A percentile compares a stretch with the other conserved stretches of the same genome.
Conservation (phyloP, 768 basidiomycete genomes). For the Phylloporus sp. region DNA sequence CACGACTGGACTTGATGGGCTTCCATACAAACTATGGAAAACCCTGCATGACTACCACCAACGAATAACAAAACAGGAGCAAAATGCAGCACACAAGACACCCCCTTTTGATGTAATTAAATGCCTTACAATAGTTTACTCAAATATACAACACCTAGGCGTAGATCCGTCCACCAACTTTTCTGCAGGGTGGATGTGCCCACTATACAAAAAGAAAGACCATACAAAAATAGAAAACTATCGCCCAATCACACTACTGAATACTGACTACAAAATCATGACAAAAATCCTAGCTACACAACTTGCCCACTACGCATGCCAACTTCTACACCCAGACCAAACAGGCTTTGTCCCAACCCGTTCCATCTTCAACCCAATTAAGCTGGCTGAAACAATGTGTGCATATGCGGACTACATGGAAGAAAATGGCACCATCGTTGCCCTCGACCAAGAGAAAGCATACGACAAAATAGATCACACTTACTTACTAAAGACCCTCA, state of each 20-base stretch:
- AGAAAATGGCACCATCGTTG: constrained; percentile 25
- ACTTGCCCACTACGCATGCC: constrained; percentile 10
- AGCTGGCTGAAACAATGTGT: constrained; percentile 25
- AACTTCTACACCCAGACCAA: constrained; percentile 26
- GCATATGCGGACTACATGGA: constrained; percentile 13
- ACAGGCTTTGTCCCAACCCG: constrained; percentile 35
- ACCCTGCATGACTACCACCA: not conserved
- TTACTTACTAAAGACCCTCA: constrained; percentile 17
- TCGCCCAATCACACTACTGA: constrained; percentile 35
- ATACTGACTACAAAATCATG: constrained; percentile 33
- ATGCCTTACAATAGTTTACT: constrained; percentile 2
- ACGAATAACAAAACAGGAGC: not conserved
- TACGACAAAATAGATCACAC: constrained; percentile 35
- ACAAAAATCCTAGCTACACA: constrained; percentile 22
- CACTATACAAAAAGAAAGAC: constrained; percentile 41
- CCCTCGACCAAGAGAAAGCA: constrained; percentile 10
- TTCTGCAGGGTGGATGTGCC: constrained; percentile 32
- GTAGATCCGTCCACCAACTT: constrained; percentile 14
- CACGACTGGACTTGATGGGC: constrained; percentile 23
- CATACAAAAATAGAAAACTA: constrained; percentile 32
- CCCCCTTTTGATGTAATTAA: constrained; percentile 5
- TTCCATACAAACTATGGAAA: constrained; percentile 31
- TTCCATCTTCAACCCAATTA: constrained; percentile 31
- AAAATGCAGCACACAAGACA: not conserved
- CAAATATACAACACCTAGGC: constrained; percentile 29